phyloP scores from a whole-genome alignment of 2,329 filamentous ascomycete genomes.

The Nothophaeocryptopus gaeumannii region DNA sequence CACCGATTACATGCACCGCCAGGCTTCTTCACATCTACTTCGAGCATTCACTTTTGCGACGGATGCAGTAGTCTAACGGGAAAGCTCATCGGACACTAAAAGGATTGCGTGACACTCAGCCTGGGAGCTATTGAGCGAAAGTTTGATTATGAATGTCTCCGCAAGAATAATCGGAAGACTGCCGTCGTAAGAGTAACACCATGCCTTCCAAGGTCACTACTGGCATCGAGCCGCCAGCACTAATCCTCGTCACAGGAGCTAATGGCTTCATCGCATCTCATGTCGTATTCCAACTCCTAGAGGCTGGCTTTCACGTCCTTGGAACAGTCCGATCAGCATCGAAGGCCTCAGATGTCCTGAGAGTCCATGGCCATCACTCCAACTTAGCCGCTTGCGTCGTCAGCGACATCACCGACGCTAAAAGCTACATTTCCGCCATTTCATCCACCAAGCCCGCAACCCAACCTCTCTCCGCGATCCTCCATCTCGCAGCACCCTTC shows the following conservation, averaged over 20 bases:
- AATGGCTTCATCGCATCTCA: constrained; percentile 1
- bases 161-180: neutral
- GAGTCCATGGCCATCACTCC: neutral
- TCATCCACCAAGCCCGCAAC: neutral
- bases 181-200: neutral
- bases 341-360: neutral
- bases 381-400: neutral
- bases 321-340: neutral
- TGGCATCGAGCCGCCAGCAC: neutral
- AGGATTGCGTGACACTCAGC: no score
- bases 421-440: neutral
- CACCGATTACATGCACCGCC: no score
- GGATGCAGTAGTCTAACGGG: no score
- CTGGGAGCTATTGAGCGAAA: no score
- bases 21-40: no score
- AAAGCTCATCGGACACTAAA: no score
- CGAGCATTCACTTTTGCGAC: no score
- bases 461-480: neutral
- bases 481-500: neutral
- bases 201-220: neutral
- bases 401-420: neutral
- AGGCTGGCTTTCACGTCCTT: neutral
- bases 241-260: neutral
- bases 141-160: no score
- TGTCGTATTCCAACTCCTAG: neutral